A percentile compares a stretch with the other conserved stretches of the same genome.
Evolutionary conservation across 768 basidiomycete genomes (phyloP).

Genomic region (Atractiella rhizophila): DNA sequence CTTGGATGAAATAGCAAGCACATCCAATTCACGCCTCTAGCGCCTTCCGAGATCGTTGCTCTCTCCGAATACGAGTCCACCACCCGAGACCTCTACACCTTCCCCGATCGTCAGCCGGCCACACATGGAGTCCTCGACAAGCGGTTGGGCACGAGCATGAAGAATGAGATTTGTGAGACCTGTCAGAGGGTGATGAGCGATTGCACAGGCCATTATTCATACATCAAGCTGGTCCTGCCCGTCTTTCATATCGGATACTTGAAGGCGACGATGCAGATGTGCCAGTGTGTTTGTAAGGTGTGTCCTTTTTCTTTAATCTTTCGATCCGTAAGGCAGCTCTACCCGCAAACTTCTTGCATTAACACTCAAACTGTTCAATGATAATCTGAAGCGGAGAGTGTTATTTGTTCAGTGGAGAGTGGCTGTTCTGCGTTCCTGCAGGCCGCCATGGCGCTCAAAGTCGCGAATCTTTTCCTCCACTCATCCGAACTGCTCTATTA

Average conservation of each 20-base stretch:
- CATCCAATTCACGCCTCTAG: slow-evolving; percentile 81
- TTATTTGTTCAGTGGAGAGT: too few species aligned
- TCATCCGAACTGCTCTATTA: too few species aligned
- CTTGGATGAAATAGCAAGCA: slow-evolving; percentile 42
- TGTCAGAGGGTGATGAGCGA: slow-evolving; percentile 76
- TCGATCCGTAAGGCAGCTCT: neutral
- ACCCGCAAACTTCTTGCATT: neutral
- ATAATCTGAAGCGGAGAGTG: too few species aligned
- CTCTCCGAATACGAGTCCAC: slow-evolving; percentile 92
- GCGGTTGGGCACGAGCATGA: slow-evolving; percentile 80
- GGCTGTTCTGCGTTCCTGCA: too few species aligned
- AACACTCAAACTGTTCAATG: neutral
- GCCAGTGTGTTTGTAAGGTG: slow-evolving; percentile 95
- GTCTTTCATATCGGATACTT: slow-evolving; percentile 98
- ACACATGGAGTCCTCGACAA: slow-evolving; percentile 80
- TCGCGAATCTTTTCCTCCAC: too few species aligned
- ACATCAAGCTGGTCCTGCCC: slow-evolving; percentile 86
- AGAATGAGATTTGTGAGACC: slow-evolving; percentile 74
- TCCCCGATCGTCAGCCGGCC: slow-evolving; percentile 40
- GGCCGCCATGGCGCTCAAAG: too few species aligned
- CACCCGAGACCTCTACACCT: slow-evolving; percentile 68
- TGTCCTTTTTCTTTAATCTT: slow-evolving; percentile 10
- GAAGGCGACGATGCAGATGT: slow-evolving; percentile 71
- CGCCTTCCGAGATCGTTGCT: slow-evolving; percentile 81
- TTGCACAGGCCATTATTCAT: slow-evolving; percentile 95